Evolutionary conservation across 2,329 filamentous ascomycete species (phyloP), one percentile per base, ranked within the genome.

Genomic region (Diaporthe velutina): DNA sequence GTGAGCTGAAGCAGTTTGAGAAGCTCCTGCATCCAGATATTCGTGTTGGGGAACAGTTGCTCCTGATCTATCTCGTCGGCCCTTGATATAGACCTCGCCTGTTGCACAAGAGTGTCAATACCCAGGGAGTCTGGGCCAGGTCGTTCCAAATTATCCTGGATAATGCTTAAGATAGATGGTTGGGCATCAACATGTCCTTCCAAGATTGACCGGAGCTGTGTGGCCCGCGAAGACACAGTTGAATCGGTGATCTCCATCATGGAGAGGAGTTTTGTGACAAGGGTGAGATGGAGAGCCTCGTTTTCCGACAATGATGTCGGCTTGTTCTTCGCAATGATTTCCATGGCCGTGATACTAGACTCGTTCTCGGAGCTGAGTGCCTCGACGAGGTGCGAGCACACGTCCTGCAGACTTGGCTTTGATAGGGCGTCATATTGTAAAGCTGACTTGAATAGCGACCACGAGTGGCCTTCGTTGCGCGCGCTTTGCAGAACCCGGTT

Each of bases 21-120:
- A 3, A 98, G 83, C 19, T 93, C 89, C 19, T 86, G 78, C 78
- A 89, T 87, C 95, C 96, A 98, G 13, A 90, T 83, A 2, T 88
- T 84, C 0, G 86, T 84, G 77, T 88, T 88, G 0, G 95, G 95
- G 50, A 97, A 85, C 6, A 96, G 82, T 15, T 87, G 85, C 75
- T 86, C 82, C 1, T 81, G 76, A 0, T 81, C 78, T 1, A 82
- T 79, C 1, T 79, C 75, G 0, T 83, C 84, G 2, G 81, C 80
- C 22, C 82, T 80, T 7, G 85, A 81, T 19, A 88, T 78, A 28
- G 83, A 80, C 10, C 83, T 75, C 1, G 87, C 87, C 78, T 89
- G 89, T 22, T 86, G 83, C 1, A 89, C 84, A 55, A 92, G 80
- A 0, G 89, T 91, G 25, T 88, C 84, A 19, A 92, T 85, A 15